Evolutionary conservation across 1,284 basidiomycete species (phyloP), one percentile per base, ranked within the genome.

Genomic region (Leucoagaricus sp.): DNA sequence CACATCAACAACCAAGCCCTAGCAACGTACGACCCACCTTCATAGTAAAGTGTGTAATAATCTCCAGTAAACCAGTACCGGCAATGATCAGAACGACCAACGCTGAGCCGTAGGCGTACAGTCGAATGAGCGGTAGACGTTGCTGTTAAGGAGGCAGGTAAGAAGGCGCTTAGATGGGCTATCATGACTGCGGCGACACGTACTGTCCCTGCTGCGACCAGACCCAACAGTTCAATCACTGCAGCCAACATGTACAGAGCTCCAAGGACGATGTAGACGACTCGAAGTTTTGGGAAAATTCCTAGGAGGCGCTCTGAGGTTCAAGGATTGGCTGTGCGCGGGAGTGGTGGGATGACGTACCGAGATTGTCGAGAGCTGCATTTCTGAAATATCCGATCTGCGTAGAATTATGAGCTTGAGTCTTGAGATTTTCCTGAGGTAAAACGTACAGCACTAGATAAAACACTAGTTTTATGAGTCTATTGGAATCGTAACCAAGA

Each of bases 301-400:
- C 79, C 83, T 84, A n/a, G n/a, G n/a, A n/a, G n/a, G 63, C n/a
- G 38, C 4, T 12, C 4, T 19, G 6, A 13, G 13, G 23, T 48
- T 13, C n/a, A 44, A n/a, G 41, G n/a, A 15, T 56, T 44, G 17
- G n/a, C 53, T 31, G 48, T 47, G 15, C 53, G 51, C 6, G 21
- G 15, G 13, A 33, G n/a, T 7, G 17, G 21, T 29, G 29, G 23
- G n/a, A 40, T 31, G 2, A 75, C 83, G 45, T 65, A 87, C 87
- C 61, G 31, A 70, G 25, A 61, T 63, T 58, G 55, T 82, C 84
- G 23, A 78, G 67, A 12, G 69, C 68, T 53, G 82, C 79, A 60
- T 79, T 79, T 62, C 80, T 75, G 67, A 87, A 88, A 51, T 77
- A 79, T 10, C 79, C 75, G 60, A 89, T 80, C 87, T 88, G 63